Base-by-base conservation (phyloP, 805 yeast species). In the Candida jianshihensis region DNA sequence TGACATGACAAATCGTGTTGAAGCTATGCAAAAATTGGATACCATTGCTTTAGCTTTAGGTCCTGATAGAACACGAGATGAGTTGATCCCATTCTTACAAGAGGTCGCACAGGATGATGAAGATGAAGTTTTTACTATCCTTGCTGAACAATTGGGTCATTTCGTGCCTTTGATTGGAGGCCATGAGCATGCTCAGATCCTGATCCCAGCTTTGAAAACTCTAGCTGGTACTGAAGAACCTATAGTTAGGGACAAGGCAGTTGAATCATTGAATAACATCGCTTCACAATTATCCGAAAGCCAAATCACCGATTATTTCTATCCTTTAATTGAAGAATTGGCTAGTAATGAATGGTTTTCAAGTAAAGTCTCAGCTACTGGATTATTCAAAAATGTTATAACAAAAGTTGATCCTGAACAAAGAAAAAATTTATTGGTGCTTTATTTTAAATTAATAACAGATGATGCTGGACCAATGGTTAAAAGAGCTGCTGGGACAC, bases 401-500 rank as follows among this genome's bases (percentile, higher is more conserved):
- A 63, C 68, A 27, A 70, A 78, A 47, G 83, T 81, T 9, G 70
- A 73, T 43, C 65, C 73, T 14, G 57, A 61, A 3, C 59, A 68
- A 29, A 70, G 90, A 57, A 70, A 70, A 30, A 79, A 77, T 34
- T 66, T 92, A 40, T 68, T 88, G 43, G 68, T 71, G 28, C 61
- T 81, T 30, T 90, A 80, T 59, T 67, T 75, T 40, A 82, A 78
- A 47, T 68, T 92, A 47, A 75, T 84, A 33, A 74, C 73, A 45
- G 97, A 92, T 59, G 98, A 92, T n/a, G n/a, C n/a, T 40, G 85
- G 95, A 15, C 98, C 99, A 42, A 88, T 92, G 96, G 97, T 92
- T 16, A 79, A 96, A 61, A 80, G 97, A 56, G 83, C 96, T 9
- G 94, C 97, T 13, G 97, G 95, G 6, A 75, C 76, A 29, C 75